These are phyloP conservation scores for Aureobasidium sp. DNA, from an alignment of 2,329 filamentous ascomycete genomes.

Conservation along the genomic window DNA sequence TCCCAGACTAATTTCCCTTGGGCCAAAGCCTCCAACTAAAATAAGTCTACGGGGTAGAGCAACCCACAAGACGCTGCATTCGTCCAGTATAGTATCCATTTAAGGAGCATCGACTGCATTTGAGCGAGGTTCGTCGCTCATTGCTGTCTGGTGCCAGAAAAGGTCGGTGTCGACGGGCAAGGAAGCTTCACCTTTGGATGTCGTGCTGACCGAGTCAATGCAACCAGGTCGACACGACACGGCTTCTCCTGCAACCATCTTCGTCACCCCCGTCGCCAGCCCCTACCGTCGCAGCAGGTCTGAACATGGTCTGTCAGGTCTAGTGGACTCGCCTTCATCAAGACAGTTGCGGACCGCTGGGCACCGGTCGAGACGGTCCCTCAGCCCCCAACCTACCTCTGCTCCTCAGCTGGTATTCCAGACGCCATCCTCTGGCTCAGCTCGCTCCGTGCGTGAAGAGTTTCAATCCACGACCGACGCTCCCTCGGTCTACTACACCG, in stretches of 20 bases:
- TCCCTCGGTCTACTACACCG: conserved; percentile 45
- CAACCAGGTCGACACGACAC: neutral
- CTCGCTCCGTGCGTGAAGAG: neutral
- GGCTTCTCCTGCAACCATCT: conserved; percentile 2
- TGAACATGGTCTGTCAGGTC: neutral
- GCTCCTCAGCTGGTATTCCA: conserved; percentile 3
- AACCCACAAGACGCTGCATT: neutral
- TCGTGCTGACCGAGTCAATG: neutral
- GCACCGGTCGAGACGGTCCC: conserved; percentile 1
- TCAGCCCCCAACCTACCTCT: neutral
- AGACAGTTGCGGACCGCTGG: conserved; percentile 5
- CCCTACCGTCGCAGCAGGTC: conserved; percentile 1
- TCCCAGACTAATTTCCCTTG: conserved; percentile 1
- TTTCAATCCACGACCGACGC: neutral
- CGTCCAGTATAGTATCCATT: neutral
- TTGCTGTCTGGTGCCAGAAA: conserved; percentile 6
- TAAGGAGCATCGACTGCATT: conserved; percentile 12
- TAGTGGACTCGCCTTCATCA: conserved; percentile 1
- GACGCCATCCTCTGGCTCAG: neutral
- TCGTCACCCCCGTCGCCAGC: neutral
- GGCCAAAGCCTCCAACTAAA: neutral
- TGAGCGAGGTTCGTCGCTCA: conserved; percentile 13
- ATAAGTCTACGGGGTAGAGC: neutral
- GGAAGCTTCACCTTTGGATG: neutral
- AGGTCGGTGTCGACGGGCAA: neutral